Base-by-base conservation (phyloP, 2,329 filamentous ascomycete genomes). In the Aspergillus sp. region DNA sequence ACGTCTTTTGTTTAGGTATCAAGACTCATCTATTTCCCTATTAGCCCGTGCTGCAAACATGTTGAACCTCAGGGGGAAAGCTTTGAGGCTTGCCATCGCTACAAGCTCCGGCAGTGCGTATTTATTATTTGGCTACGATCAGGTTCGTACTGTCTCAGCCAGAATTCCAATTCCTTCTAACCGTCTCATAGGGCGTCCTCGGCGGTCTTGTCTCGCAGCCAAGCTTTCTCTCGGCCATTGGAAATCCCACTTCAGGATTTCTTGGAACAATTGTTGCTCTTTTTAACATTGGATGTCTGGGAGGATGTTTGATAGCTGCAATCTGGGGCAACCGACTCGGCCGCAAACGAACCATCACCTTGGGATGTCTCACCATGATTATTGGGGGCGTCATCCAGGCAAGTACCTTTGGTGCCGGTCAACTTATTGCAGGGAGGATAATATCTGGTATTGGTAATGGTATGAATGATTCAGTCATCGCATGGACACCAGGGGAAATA, bases 401-500 rank as follows among this genome's bases (percentile, higher is more conserved):
- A 50, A 70, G 76, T 5, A 71, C 78, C 0, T 82, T 72, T 55
- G 68, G 71, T 18, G 68, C 78, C 0, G 67, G 76, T 8, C 72
- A 79, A 51, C 80, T 82, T 76, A 79, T 82, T 48, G 75, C 79
- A 17, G 80, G 80, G 20, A 70, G 79, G 15, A 76, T 81, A 22
- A 53, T 71, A 18, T 61, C 74, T 2, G 79, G 80, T 3, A 76
- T 82, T 18, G 80, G 80, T 1, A 82, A 24, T 24, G 24, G 24
- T 24, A 24, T 24, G 5, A 2, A 7, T 6, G 24, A 5, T 24
- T 7, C 5, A 24, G 7, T n/a, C 6, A 24, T 24, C 5, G 24
- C 24, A 7, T 24, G 24, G 1, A 4, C 24, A 24, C 24, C 1
- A 24, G 24, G 5, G 2, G 7, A 24, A 2, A 24, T 2, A 24